These are phyloP conservation scores for Aspergillus sp. DNA, from an alignment of 2,329 filamentous ascomycete genomes.

Conservation along the genomic window DNA sequence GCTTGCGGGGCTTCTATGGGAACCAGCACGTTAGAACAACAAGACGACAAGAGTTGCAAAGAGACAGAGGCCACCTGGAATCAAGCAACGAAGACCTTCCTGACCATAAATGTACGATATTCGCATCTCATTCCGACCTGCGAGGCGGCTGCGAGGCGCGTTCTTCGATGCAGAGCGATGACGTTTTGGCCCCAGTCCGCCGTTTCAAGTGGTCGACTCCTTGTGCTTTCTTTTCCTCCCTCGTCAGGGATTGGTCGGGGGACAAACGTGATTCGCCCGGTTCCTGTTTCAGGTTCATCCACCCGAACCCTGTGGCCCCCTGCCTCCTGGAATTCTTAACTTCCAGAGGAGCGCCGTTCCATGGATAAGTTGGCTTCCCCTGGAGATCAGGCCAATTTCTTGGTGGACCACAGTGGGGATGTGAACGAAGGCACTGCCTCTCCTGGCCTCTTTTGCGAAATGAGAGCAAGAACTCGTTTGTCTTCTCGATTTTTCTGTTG, in stretches of 20 bases:
- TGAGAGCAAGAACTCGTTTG: constrained; percentile 8
- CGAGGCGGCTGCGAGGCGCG: background rate
- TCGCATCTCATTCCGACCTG: background rate
- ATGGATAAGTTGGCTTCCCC: constrained; percentile 7
- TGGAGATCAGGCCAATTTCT: constrained; percentile 16
- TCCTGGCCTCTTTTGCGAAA: constrained; percentile 20
- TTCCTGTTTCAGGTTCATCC: constrained; percentile 6
- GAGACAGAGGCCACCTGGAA: background rate
- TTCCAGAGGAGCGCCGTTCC: background rate
- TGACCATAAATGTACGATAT: background rate
- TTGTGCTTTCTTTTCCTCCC: background rate
- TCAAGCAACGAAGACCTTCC: background rate
- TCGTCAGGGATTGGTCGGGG: background rate
- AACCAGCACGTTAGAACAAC: background rate
- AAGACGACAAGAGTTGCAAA: background rate
- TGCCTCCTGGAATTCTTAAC: background rate
- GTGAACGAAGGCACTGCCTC: constrained; percentile 19
- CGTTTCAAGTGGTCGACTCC: background rate
- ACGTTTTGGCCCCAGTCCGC: background rate
- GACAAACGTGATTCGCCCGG: constrained; percentile 8
- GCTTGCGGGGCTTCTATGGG: background rate
- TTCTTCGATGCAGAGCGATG: background rate
- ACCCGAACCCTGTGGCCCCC: background rate
- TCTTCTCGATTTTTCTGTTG: constrained; percentile 12
- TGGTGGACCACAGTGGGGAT: constrained; percentile 10